Base-by-base conservation (phyloP, 495 filamentous ascomycete genomes). In the Margaritispora aquatica region DNA sequence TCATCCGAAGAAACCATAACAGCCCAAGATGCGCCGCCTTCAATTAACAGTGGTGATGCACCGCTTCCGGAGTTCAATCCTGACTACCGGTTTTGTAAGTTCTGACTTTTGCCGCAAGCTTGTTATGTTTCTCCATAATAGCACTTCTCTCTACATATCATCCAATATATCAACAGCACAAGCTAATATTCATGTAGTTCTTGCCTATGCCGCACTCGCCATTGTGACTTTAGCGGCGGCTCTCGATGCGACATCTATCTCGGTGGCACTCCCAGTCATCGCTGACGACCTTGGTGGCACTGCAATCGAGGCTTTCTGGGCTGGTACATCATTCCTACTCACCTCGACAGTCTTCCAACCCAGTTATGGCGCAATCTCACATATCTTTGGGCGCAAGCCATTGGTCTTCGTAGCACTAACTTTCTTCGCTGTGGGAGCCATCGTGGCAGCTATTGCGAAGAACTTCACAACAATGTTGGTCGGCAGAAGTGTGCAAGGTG, bases 191-290 rank as follows among this genome's bases (percentile, higher is more conserved):
- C n/a, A n/a, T n/a, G n/a, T n/a, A n/a, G n/a, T n/a, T 17, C 55
- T 76, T 13, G 77, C 77, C 20, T 83, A 85, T 63, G 24, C 65
- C 23, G 82, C 84, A 1, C 74, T 90, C 31, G 70, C 75, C 15
- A 81, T 81, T 2, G 85, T 88, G 19, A 71, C 91, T 11, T 87
- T 90, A 69, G 86, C 84, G 0, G 90, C 88, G 3, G 86, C 84
- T 4, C 73, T 90, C 1, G 50, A 60, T 20, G 84, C 84, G 0
- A 85, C 90, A 20, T 87, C 88, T 7, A 68, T 90, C 47, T 85
- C 87, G 0, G 78, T 74, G 10, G 36, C 55, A 17, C 26, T 59
- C 20, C 51, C 55, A 8, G 57, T 55, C 24, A 61, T 64, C 11
- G 29, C 62, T 9, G 17, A 22, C 15, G 68, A 70, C 0, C 70